Percentiles rank a stretch among this genome's conserved stretches.
Evolutionary conservation across 306 rosid genomes (phyloP).

Genomic region (Crataegus laevigata): DNA sequence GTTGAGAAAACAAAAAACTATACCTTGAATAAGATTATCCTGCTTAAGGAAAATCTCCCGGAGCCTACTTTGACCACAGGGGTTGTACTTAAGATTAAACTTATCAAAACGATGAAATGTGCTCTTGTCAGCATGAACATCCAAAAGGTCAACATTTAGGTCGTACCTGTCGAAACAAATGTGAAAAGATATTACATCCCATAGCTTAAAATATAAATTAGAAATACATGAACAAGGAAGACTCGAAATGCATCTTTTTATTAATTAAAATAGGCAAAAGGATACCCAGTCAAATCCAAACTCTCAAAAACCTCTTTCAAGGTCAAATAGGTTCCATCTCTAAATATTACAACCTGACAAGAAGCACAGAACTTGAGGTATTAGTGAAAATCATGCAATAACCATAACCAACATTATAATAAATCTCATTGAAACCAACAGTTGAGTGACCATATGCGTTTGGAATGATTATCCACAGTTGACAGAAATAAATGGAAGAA

Average conservation of each 20-base stretch:
- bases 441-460: neutral
- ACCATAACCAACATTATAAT: neutral
- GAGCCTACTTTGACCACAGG: constrained; percentile 99
- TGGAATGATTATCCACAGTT: constrained; percentile 1
- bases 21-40: constrained; percentile 99
- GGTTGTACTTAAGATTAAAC: constrained; percentile 95
- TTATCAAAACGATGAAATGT: constrained; percentile 99
- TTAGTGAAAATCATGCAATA: neutral
- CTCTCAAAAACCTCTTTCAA: constrained; percentile 98
- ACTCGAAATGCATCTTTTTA: neutral
- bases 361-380: constrained; percentile 16
- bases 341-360: constrained; percentile 92
- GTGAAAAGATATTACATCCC: constrained; percentile 15
- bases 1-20: neutral
- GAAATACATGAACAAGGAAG: neutral
- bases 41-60: constrained; percentile 96
- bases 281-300: constrained; percentile 88
- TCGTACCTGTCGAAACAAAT: constrained; percentile 63
- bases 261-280: neutral
- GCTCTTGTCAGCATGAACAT: constrained; percentile 99
- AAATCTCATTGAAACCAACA: neutral
- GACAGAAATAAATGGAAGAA: neutral
- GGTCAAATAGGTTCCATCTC: constrained; percentile 98
- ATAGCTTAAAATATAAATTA: constrained; percentile 2
- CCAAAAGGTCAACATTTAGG: constrained; percentile 98